phyloP scores from a whole-genome alignment of 2,329 filamentous ascomycete genomes.

The Pyrenophora tritici-repentis region DNA sequence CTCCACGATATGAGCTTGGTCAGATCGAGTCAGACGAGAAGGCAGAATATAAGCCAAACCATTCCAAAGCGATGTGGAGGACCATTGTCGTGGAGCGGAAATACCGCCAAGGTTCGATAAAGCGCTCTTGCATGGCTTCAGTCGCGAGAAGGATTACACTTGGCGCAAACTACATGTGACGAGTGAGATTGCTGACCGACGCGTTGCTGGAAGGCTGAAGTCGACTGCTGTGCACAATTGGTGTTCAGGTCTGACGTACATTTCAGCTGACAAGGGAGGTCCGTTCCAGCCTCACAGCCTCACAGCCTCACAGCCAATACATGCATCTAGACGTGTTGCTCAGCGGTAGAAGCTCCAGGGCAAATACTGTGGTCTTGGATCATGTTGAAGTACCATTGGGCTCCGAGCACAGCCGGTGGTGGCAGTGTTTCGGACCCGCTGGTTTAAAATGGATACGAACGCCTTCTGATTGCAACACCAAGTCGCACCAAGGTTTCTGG shows the following conservation, averaged over 20 bases:
- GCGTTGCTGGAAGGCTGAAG: not conserved
- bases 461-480: too few relatives aligned
- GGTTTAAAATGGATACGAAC: too few relatives aligned
- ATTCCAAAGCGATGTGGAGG: constrained; percentile 1
- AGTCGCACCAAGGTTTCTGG: too few relatives aligned
- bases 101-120: not conserved
- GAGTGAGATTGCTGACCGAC: constrained; percentile 1
- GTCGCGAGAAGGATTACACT: not conserved
- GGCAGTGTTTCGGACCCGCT: too few relatives aligned
- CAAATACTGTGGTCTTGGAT: too few relatives aligned
- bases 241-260: constrained; percentile 13
- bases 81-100: constrained; percentile 3
- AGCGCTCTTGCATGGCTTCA: not conserved
- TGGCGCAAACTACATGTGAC: constrained; percentile 9
- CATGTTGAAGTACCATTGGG: too few relatives aligned
- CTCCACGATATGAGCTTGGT: not conserved
- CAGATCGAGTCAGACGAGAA: not conserved
- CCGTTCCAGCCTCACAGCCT: too few relatives aligned
- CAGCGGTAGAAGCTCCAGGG: too few relatives aligned
- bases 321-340: too few relatives aligned
- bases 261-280: constrained; percentile 10
- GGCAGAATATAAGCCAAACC: constrained; percentile 3
- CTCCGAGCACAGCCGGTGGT: too few relatives aligned
- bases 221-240: not conserved
- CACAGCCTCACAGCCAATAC: too few relatives aligned